Percentiles rank a stretch among this genome's conserved stretches.
These are phyloP conservation scores for Anacardium occidentale DNA, from an alignment of 345 rosid genomes.

Conservation along the genomic window DNA sequence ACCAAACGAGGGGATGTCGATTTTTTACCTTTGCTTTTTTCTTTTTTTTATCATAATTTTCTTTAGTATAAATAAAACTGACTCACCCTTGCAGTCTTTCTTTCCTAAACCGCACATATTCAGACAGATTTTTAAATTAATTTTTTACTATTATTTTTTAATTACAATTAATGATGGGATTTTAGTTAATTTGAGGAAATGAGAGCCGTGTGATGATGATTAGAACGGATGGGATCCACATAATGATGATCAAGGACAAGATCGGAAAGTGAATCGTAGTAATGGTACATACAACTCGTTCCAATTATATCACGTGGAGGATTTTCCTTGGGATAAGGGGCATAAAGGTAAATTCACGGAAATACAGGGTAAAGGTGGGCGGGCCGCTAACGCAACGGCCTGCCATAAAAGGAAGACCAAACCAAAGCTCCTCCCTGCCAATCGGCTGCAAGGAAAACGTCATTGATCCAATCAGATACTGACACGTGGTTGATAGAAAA, in stretches of 20 bases:
- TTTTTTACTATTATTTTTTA: too few relatives aligned
- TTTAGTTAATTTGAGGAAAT: background rate
- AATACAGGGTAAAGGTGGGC: background rate
- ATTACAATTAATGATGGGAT: background rate
- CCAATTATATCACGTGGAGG: conserved; percentile 6
- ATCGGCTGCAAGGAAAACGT: conserved; percentile 21
- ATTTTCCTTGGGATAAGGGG: background rate
- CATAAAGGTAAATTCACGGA: background rate
- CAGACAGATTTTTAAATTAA: too few relatives aligned
- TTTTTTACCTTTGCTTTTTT: background rate
- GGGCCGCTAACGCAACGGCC: conserved; percentile 36
- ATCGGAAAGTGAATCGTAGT: background rate
- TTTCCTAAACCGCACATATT: too few relatives aligned
- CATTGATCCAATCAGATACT: background rate
- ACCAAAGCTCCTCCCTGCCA: conserved; percentile 15
- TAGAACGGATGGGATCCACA: background rate
- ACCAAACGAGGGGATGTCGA: conserved; percentile 17
- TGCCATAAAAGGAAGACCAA: conserved; percentile 12
- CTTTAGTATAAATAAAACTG: background rate
- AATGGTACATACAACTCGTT: background rate
- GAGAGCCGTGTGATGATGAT: background rate
- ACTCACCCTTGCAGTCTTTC: too few relatives aligned
- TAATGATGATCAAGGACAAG: conserved; percentile 15
- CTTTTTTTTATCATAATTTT: background rate
- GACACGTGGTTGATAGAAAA: conserved; percentile 14